Evolutionary conservation across 2,329 filamentous ascomycete species (phyloP).

Genomic region (Trichophyton benhamiae): DNA sequence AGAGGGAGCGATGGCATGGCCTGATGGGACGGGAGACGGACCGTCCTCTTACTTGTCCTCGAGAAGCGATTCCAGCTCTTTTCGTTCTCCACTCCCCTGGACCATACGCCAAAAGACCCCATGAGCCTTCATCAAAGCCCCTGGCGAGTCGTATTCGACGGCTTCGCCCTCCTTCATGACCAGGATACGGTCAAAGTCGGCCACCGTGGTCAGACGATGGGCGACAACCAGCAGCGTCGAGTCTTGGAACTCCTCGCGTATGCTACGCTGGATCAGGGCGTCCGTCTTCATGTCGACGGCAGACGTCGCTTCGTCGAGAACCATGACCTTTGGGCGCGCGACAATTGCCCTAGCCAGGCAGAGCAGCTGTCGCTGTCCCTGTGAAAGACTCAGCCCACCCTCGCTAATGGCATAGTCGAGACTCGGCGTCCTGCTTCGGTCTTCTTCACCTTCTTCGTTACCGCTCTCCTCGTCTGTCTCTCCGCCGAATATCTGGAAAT

Average conservation of each 20-base stretch:
- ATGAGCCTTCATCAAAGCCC: neutral
- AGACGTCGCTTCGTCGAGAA: conserved; percentile 56
- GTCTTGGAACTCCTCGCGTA: conserved; percentile 44
- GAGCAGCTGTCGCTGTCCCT: conserved; percentile 54
- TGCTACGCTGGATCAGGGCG: conserved; percentile 40
- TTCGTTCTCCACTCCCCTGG: conserved; percentile 3
- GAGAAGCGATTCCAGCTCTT: neutral
- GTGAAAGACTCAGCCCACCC: conserved; percentile 50
- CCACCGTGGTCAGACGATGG: conserved; percentile 51
- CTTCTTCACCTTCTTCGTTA: neutral
- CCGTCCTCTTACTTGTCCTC: neutral
- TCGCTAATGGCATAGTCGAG: conserved; percentile 2
- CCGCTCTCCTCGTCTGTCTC: neutral
- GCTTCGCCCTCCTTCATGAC: conserved; percentile 43
- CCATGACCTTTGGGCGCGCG: conserved; percentile 47
- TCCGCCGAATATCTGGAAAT: neutral
- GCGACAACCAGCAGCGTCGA: conserved; percentile 55
- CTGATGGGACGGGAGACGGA: no score
- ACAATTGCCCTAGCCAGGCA: conserved; percentile 52
- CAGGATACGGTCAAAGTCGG: conserved; percentile 44
- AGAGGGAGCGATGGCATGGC: neutral
- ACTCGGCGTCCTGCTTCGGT: neutral
- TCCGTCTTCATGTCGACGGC: conserved; percentile 53
- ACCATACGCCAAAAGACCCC: conserved; percentile 6
- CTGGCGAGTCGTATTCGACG: conserved; percentile 9